Evolutionary conservation across 2,329 filamentous ascomycete species (phyloP), one percentile per base, ranked within the genome.

Genomic region (Phyllosticta citriasiana): DNA sequence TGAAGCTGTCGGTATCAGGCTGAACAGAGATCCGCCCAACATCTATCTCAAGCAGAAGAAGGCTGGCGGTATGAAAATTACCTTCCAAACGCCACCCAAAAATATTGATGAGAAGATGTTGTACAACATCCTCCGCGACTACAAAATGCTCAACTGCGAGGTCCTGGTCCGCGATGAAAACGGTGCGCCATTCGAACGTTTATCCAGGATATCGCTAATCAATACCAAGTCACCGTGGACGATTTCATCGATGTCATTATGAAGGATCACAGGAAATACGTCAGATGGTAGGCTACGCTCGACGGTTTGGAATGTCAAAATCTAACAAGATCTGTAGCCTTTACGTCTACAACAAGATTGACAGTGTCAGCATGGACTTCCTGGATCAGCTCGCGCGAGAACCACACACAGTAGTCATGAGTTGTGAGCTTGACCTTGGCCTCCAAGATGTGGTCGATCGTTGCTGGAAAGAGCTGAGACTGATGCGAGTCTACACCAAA

Each of bases 331-430:
- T 10, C 26, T n/a, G 16, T 33, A 81, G 90, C 71, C 82, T 99
- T 33, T 99, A 99, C 77, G 93, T 97, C 33, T 99, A 99, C 85
- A 99, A 99, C 87, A 99, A 99, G 79, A 96, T 99, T 77, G 94
- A 99, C 78, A 88, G 85, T 73, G 89, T 99, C 63, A 93, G 88
- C 52, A 84, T 99, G 66, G 91, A 97, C 72, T 96, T 95, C 76
- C 84, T 99, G 55, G 89, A 99, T 79, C 86, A 88, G 72, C 81
- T 99, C 24, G 94, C 95, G 4, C 87, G 91, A 63, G 95, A 99
- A 77, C 90, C 91, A 2, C 82, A 97, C 74, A 97, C 95, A 0
- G 91, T 88, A 26, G 93, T 99, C 71, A 99, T 99, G 94, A 91
- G 86, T 71, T 99, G 95, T 74, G 95, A 99, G 78, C 82, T 97